phyloP scores from a whole-genome alignment of 768 basidiomycete species.

The Termitomyces sp. region DNA sequence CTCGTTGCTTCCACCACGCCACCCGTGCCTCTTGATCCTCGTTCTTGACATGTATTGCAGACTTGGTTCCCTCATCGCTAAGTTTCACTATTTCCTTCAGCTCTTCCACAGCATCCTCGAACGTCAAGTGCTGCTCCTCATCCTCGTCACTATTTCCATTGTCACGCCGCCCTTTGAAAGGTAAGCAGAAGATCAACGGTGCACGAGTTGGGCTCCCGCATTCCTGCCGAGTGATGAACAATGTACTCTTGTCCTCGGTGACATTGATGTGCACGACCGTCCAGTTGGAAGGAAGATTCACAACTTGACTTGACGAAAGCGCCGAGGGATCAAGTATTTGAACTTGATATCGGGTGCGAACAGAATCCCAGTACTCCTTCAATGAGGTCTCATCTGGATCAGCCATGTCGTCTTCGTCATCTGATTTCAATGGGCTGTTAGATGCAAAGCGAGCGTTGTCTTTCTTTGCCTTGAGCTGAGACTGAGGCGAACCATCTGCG shows the following conservation, averaged over 20 bases:
- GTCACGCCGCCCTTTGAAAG: slow-evolving; percentile 80
- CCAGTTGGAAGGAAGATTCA: slow-evolving; percentile 73
- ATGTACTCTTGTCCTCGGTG: slow-evolving; percentile 76
- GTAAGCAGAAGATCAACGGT: slow-evolving; percentile 86
- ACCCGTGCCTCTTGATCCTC: slow-evolving; percentile 63
- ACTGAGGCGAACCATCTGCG: slow-evolving; percentile 41
- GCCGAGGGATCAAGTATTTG: slow-evolving; percentile 39
- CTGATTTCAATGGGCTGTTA: slow-evolving; percentile 27
- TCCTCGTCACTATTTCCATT: slow-evolving; percentile 67
- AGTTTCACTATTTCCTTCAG: slow-evolving; percentile 75
- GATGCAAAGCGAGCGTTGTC: slow-evolving; percentile 15
- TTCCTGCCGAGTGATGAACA: slow-evolving; percentile 82
- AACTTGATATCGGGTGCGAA: slow-evolving; percentile 54
- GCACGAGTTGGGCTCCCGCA: slow-evolving; percentile 37
- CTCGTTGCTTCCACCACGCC: slow-evolving; percentile 86
- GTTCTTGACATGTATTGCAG: slow-evolving; percentile 67
- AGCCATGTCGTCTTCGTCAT: slow-evolving; percentile 39
- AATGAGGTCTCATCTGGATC: slow-evolving; percentile 29
- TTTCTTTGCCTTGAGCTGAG: slow-evolving; percentile 22
- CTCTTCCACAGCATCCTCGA: slow-evolving; percentile 71
- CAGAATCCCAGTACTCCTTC: slow-evolving; percentile 60
- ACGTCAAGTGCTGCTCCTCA: slow-evolving; percentile 69
- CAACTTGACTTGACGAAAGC: slow-evolving; percentile 40
- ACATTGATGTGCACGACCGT: slow-evolving; percentile 81
- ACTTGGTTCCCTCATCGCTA: slow-evolving; percentile 65